Evolutionary conservation across 2,329 filamentous ascomycete species (phyloP).

Genomic region (Macroventuria anomochaeta): DNA sequence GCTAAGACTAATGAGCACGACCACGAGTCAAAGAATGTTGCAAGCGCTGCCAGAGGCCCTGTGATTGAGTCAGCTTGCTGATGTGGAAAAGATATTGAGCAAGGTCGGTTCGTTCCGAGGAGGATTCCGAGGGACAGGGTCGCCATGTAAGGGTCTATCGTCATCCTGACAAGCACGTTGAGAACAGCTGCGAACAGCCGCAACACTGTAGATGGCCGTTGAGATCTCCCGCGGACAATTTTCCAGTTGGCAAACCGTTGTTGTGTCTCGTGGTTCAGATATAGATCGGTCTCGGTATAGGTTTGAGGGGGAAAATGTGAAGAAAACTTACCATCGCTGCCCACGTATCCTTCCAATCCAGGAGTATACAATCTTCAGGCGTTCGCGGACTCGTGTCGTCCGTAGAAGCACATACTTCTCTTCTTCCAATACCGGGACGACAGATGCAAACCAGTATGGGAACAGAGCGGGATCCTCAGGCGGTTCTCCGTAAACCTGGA

Average conservation of each 20-base stretch:
- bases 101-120: neutral
- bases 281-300: constrained; percentile 5
- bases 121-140: neutral
- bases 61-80: neutral
- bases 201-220: neutral
- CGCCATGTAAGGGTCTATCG: neutral
- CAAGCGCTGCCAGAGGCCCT: constrained; percentile 44
- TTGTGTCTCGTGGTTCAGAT: constrained; percentile 1
- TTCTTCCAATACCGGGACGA: constrained; percentile 76
- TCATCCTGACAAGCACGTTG: neutral
- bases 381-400: constrained; percentile 76
- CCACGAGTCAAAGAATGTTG: constrained; percentile 45
- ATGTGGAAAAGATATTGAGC: neutral
- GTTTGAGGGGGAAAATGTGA: neutral
- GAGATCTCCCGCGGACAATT: neutral
- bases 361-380: constrained; percentile 79
- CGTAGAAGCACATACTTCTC: constrained; percentile 80
- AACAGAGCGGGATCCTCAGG: constrained; percentile 78
- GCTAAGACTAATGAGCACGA: constrained; percentile 31
- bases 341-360: constrained; percentile 79
- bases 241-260: neutral
- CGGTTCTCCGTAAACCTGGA: constrained; percentile 77
- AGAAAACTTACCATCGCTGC: constrained; percentile 70
- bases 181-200: neutral
- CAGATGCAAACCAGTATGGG: constrained; percentile 89